Base-by-base conservation (phyloP, 768 basidiomycete species). In the Kwoniella europaea region DNA sequence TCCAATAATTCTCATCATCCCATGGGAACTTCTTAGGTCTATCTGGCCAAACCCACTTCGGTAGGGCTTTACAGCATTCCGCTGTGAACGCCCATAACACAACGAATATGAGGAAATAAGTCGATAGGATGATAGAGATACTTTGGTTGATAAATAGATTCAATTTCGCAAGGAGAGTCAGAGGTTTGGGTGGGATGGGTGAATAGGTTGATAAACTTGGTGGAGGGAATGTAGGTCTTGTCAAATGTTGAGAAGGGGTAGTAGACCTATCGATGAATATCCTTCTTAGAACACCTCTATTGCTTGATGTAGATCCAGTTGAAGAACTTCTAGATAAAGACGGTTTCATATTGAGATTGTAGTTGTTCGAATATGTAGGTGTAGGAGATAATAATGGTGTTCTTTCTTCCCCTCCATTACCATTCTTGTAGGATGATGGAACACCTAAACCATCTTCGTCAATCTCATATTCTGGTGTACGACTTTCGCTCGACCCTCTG, bases 21-120 rank as follows among this genome's bases (percentile, higher is more conserved):
- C 86, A 87, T 29, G 80, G 79, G 61, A 81, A 79, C 18, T 60
- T 70, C 65, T 69, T 74, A 27, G 72, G 66, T 60, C 68, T 70
- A 18, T 72, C 65, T 13, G 70, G 73, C 69, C 72, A 76, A 3
- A 82, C 65, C 73, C 76, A 74, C 63, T 71, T 73, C 24, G 75
- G 71, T 27, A 79, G 50, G 64, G 71, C 69, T 65, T 62, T 74
- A 58, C 68, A 69, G 35, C 74, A 20, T 50, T 83, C 77, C 20
- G 77, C 73, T 18, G 72, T 10, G 27, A 85, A 71, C 0, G 86
- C 86, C 85, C 86, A 87, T 1, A 80, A 55, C n/a, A 86, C 84
- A 65, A 87, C 86, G 60, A 84, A 72, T 29, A 81, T 65, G 12
- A 87, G 79, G 71, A 86, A 86, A 56, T 82, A 74, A 10, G 86